phyloP scores from a whole-genome alignment of 257 asterid genomes.

The Ilex asprella region DNA sequence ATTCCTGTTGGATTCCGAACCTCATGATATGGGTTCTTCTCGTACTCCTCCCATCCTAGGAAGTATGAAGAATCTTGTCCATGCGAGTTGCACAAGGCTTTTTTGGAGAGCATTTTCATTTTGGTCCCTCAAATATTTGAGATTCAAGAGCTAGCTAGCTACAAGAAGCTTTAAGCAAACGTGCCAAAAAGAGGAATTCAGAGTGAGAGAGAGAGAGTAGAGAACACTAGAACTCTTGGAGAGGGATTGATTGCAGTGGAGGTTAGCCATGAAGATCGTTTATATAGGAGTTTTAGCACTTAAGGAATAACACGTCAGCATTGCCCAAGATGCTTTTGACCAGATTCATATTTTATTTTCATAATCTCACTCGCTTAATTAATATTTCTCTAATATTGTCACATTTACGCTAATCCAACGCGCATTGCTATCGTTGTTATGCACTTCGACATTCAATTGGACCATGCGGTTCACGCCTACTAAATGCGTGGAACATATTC shows the following conservation, averaged over 20 bases:
- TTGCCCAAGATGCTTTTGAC: neutral
- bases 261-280: conserved; percentile 1
- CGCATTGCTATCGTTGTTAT: no score
- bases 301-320: conserved; percentile 10
- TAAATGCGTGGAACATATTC: no score
- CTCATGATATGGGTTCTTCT: conserved; percentile 50
- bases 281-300: conserved; percentile 15
- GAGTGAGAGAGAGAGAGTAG: conserved; percentile 9
- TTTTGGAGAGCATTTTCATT: conserved; percentile 38
- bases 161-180: neutral
- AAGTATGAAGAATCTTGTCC: conserved; percentile 70
- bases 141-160: conserved; percentile 2
- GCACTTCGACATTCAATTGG: no score
- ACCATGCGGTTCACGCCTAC: no score
- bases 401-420: no score
- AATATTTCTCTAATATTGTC: no score
- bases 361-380: neutral
- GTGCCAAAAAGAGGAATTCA: neutral
- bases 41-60: conserved; percentile 64
- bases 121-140: neutral
- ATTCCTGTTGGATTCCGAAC: conserved; percentile 45
- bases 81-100: conserved; percentile 48
- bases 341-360: no score
- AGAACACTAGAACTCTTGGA: neutral
- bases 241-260: conserved; percentile 1